Conservation (phyloP, 2,329 filamentous ascomycete species). For the Alternaria triticimaculans region DNA sequence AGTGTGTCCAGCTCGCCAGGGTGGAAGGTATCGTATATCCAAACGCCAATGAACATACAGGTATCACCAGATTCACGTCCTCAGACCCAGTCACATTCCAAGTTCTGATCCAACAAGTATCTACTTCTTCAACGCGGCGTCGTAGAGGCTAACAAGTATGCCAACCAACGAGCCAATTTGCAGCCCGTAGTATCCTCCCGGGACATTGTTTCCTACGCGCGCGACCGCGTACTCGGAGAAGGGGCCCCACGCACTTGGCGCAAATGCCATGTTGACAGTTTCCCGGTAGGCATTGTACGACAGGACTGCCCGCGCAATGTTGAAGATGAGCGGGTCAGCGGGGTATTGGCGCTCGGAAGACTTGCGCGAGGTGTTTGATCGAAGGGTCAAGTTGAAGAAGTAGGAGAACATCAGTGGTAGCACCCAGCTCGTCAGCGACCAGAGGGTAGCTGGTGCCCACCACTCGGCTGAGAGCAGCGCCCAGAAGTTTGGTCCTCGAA, state of each 20-base stretch:
- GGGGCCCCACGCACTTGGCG: constrained; percentile 58
- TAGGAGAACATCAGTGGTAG: constrained; percentile 77
- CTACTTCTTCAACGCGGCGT: constrained; percentile 72
- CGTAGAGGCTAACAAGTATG: constrained; percentile 74
- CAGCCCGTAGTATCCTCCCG: constrained; percentile 74
- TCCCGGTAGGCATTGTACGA: constrained; percentile 78
- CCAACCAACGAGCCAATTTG: constrained; percentile 73
- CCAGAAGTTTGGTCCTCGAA: constrained; percentile 82
- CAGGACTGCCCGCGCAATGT: constrained; percentile 82
- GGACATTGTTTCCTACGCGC: constrained; percentile 70
- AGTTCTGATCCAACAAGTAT: not conserved
- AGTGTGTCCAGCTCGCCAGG: not conserved
- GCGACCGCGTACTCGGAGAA: constrained; percentile 66
- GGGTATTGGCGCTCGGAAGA: constrained; percentile 59
- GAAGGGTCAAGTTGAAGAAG: constrained; percentile 84
- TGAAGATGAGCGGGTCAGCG: constrained; percentile 88
- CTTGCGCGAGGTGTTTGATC: constrained; percentile 57
- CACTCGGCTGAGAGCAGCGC: constrained; percentile 76
- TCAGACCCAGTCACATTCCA: not conserved
- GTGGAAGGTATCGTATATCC: constrained; percentile 2
- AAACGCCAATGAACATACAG: constrained; percentile 5
- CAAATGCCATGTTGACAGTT: constrained; percentile 54
- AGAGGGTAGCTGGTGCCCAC: constrained; percentile 82
- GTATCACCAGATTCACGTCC: not conserved
- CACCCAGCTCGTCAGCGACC: constrained; percentile 74